Conservation (phyloP, 352 stramenopile species). For the Pythium grandisporangium region DNA sequence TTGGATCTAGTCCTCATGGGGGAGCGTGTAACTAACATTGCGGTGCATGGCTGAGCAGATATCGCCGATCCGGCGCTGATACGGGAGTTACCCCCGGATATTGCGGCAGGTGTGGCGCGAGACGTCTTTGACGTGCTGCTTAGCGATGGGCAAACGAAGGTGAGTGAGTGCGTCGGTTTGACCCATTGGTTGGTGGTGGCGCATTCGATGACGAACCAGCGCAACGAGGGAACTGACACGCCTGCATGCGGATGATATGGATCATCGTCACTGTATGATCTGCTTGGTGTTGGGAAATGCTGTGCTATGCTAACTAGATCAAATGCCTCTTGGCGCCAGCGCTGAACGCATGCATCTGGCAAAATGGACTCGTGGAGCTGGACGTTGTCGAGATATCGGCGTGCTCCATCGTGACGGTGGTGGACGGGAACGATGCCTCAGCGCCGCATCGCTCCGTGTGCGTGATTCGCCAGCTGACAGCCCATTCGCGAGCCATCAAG, state of each 20-base stretch:
- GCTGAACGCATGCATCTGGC: slow-evolving; percentile 34
- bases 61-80: slow-evolving; percentile 32
- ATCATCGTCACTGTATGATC: not conserved
- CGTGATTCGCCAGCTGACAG: slow-evolving; percentile 11
- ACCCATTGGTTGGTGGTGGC: no score
- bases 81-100: slow-evolving; percentile 15
- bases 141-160: slow-evolving; percentile 44
- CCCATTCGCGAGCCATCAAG: not conserved
- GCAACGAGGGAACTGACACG: not conserved
- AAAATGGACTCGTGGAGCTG: slow-evolving; percentile 5
- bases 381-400: slow-evolving; percentile 22
- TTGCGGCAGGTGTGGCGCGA: slow-evolving; percentile 4
- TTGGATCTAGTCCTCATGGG: not conserved
- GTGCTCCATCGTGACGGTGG: slow-evolving; percentile 18
- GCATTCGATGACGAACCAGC: not conserved
- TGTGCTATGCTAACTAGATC: no score
- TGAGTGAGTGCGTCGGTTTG: not conserved
- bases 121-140: slow-evolving; percentile 58
- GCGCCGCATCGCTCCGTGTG: slow-evolving; percentile 4
- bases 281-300: not conserved
- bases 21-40: not conserved
- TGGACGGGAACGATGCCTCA: not conserved
- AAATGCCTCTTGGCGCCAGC: slow-evolving; percentile 33
- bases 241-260: no score
- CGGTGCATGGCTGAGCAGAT: slow-evolving; percentile 16